phyloP scores from a whole-genome alignment of 2,329 filamentous ascomycete species.

The Paraphoma chrysanthemicola region DNA sequence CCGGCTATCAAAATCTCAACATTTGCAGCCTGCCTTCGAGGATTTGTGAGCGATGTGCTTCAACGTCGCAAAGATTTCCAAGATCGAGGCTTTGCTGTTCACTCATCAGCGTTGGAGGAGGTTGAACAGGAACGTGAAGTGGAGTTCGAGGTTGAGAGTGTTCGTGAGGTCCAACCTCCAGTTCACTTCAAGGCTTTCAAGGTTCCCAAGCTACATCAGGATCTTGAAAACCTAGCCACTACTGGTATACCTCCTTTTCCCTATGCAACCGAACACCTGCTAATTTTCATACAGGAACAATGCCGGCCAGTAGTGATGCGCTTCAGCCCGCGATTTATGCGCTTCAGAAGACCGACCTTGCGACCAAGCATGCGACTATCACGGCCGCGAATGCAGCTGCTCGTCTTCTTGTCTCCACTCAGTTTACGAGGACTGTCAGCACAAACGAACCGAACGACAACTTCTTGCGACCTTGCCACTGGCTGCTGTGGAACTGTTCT shows the following conservation, averaged over 20 bases:
- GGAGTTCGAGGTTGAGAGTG: conserved; percentile 63
- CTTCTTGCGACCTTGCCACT: conserved; percentile 62
- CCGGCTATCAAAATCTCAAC: conserved; percentile 4
- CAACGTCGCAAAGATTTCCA: conserved; percentile 46
- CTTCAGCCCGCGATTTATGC: too few relatives aligned
- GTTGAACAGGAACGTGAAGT: conserved; percentile 58
- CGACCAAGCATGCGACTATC: conserved; percentile 42
- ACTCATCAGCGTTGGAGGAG: conserved; percentile 64
- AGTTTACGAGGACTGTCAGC: conserved; percentile 59
- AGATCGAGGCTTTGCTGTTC: conserved; percentile 53
- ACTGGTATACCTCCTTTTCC: too few relatives aligned
- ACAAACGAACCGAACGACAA: conserved; percentile 49
- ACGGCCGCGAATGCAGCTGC: conserved; percentile 20
- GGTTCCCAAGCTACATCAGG: conserved; percentile 57
- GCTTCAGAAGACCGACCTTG: conserved; percentile 45
- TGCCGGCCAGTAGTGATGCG: too few relatives aligned
- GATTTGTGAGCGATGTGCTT: conserved; percentile 47
- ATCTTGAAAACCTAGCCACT: conserved; percentile 55
- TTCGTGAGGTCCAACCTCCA: conserved; percentile 62
- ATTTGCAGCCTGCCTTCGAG: conserved; percentile 32
- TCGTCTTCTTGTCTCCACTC: conserved; percentile 50
- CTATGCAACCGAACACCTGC: too few relatives aligned
- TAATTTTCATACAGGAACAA: too few relatives aligned
- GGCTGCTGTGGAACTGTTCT: conserved; percentile 64
- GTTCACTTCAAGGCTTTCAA: conserved; percentile 47